Conservation (phyloP, 2,329 filamentous ascomycete species). For the Cladobotryum protrusum region DNA sequence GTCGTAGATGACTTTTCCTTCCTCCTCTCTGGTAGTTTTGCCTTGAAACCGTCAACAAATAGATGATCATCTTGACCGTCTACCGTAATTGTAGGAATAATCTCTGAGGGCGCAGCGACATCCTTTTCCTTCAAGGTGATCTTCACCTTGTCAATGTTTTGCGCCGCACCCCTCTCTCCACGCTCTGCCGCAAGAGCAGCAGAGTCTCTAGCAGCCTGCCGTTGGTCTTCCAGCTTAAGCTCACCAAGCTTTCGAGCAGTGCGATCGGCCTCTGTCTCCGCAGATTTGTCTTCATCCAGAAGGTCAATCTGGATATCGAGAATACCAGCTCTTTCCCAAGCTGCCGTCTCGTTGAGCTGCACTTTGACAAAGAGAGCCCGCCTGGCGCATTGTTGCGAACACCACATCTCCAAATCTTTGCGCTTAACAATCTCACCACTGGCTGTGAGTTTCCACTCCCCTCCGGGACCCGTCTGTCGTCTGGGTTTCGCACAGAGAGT, state of each 20-base stretch:
- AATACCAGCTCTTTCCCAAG: constrained; percentile 69
- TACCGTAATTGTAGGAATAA: constrained; percentile 21
- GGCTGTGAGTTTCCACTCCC: constrained; percentile 61
- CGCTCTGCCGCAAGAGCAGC: constrained; percentile 47
- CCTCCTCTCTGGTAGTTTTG: constrained; percentile 11
- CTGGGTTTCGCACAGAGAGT: constrained; percentile 66
- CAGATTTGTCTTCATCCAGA: constrained; percentile 57
- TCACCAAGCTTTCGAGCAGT: constrained; percentile 33
- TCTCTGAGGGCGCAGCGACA: constrained; percentile 16
- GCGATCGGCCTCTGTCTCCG: constrained; percentile 37
- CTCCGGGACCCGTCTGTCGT: constrained; percentile 47
- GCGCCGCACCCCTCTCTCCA: constrained; percentile 23
- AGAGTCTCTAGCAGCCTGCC: constrained; percentile 33
- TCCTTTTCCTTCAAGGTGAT: constrained; percentile 49
- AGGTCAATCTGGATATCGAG: constrained; percentile 53
- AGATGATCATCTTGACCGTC: constrained; percentile 36
- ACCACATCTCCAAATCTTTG: constrained; percentile 79
- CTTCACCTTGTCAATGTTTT: constrained; percentile 31
- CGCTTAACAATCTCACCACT: constrained; percentile 59
- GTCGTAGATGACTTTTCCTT: background rate
- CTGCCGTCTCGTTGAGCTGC: constrained; percentile 78
- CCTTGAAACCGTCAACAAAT: constrained; percentile 41
- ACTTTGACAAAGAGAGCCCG: constrained; percentile 81
- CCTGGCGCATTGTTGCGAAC: constrained; percentile 69
- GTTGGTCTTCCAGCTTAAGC: constrained; percentile 40